Evolutionary conservation across 306 rosid species (phyloP).

Genomic region (Biancaea sappan): DNA sequence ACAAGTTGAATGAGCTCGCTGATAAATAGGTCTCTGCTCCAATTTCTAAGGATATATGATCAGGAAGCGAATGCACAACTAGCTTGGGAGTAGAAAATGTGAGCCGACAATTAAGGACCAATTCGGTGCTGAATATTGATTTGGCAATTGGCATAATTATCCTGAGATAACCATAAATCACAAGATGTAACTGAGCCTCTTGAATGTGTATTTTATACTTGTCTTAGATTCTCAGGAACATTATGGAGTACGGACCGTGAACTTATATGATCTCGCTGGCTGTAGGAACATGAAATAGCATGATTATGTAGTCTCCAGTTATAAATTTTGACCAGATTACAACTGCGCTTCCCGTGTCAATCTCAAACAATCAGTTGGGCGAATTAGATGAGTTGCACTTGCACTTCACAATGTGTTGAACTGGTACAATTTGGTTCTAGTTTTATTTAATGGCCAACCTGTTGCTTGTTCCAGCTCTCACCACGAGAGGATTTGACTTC

Average conservation of each 20-base stretch:
- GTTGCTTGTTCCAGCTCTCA: neutral
- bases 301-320: neutral
- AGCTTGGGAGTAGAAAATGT: neutral
- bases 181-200: neutral
- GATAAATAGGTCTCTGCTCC: neutral
- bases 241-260: neutral
- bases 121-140: neutral
- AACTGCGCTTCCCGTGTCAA: neutral
- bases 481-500: neutral
- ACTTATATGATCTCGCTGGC: neutral
- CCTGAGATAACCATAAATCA: neutral
- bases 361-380: neutral
- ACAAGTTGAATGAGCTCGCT: constrained; percentile 33
- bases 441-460: neutral
- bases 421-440: neutral
- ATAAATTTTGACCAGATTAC: neutral
- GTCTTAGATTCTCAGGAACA: neutral
- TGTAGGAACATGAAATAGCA: neutral
- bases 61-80: constrained; percentile 6
- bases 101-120: neutral
- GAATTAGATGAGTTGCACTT: neutral
- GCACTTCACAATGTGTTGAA: neutral
- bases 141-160: constrained; percentile 10
- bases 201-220: neutral
- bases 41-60: neutral